Evolutionary conservation across 129 eudicot genomes (phyloP), one percentile per base, ranked within the genome.

Genomic region (Centella asiatica): DNA sequence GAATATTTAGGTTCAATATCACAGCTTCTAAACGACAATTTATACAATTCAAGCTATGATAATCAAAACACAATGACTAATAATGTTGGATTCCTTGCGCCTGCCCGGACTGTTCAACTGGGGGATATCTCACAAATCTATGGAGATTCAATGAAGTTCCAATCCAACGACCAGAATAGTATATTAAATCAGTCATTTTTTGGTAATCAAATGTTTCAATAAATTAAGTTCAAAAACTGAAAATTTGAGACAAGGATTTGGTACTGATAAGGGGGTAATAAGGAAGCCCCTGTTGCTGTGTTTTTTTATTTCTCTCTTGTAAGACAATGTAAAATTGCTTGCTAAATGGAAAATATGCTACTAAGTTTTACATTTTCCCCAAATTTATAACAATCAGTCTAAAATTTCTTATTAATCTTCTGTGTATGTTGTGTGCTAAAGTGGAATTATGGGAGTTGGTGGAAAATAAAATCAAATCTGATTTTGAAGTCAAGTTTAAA

Each of bases 1-100:
- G 82, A 72, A 19, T 53, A 53, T n/a, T 53, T 53, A 12, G 59
- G 59, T 53, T 53, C 59, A 31, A 53, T 53, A 25, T 53, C 82
- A 2, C 78, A 77, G 65, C 48, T 72, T 26, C 32, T 72, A 10
- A 60, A 58, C 20, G 63, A 58, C 0, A 58, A 19, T 19, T 31
- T 36, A 28, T 40, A 8, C 13, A 40, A 40, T 42, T 15, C 63
- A 14, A 58, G 46, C 10, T 58, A 34, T 6, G 63, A 34, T 0
- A 4, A 34, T 46, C 45, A 33, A 34, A 57, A 20, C 22, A 19
- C 40, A 4, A 57, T 33, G 63, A 57, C 63, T 34, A 33, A 15
- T 40, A 40, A 10, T 40, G 46, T 4, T 42, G 47, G 47, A 42
- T 6, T 37, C 8, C 12, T 56, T 36, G 57, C 32, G 63, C 47